Evolutionary conservation across 208 protist species (phyloP).

Genomic region (Crithidia fasciculata): DNA sequence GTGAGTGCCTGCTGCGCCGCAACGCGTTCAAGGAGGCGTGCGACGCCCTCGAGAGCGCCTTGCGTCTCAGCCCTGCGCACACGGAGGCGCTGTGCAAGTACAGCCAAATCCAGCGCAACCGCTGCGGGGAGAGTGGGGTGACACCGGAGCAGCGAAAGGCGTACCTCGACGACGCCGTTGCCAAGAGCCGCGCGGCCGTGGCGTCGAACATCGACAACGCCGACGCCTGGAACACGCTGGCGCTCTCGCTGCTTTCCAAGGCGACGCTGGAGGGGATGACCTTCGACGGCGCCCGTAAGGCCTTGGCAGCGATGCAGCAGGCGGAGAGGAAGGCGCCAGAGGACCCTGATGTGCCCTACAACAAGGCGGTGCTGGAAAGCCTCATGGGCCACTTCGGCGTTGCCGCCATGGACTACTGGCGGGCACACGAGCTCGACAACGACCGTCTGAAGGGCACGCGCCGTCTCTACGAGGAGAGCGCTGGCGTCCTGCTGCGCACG

Average conservation of each 20-base stretch:
- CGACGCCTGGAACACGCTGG: slow-evolving; percentile 75
- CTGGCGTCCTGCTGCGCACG: slow-evolving; percentile 46
- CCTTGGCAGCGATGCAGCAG: slow-evolving; percentile 70
- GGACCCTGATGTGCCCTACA: slow-evolving; percentile 84
- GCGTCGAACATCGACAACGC: slow-evolving; percentile 45
- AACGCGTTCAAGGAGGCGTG: slow-evolving; percentile 80
- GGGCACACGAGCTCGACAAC: slow-evolving; percentile 59
- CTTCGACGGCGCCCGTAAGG: slow-evolving; percentile 47
- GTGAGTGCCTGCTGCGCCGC: slow-evolving; percentile 76
- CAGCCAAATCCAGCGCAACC: slow-evolving; percentile 81
- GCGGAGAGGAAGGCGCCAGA: slow-evolving; percentile 36
- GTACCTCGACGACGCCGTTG: slow-evolving; percentile 62
- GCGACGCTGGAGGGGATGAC: slow-evolving; percentile 57
- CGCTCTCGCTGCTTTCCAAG: slow-evolving; percentile 73
- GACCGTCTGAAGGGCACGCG: slow-evolving; percentile 58
- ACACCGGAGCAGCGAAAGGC: slow-evolving; percentile 45
- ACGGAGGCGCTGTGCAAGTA: slow-evolving; percentile 78
- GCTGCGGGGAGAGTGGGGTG: slow-evolving; percentile 58
- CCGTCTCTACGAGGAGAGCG: slow-evolving; percentile 52
- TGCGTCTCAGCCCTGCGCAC: slow-evolving; percentile 48
- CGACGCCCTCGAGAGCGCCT: slow-evolving; percentile 74
- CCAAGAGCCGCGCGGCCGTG: slow-evolving; percentile 67
- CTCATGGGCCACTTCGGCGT: slow-evolving; percentile 73
- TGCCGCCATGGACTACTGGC: slow-evolving; percentile 56
- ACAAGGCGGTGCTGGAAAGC: slow-evolving; percentile 79